Evolutionary conservation across 2,329 filamentous ascomycete genomes (phyloP), one percentile per base, ranked within the genome.

Genomic region (Cladosporium sp.): DNA sequence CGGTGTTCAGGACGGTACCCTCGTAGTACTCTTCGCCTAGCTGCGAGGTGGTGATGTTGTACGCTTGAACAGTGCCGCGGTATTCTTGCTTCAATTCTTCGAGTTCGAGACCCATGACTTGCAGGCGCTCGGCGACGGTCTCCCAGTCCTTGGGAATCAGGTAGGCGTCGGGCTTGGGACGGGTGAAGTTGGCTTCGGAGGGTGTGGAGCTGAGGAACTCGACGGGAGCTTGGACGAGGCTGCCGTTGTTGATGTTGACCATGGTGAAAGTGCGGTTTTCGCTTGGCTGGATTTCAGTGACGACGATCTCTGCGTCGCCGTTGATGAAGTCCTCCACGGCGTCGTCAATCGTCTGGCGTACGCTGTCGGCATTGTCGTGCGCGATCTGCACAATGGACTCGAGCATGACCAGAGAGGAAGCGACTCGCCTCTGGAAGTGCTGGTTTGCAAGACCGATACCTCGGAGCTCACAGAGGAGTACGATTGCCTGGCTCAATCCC

Each of bases 401-500:
- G 1, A 67, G 60, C 63, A 68, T 64, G 22, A 61, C 60, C 9
- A 70, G 43, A 0, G 64, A 66, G n/a, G 59, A 62, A 0, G 62
- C 55, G 0, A 64, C 67, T 5, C 66, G 61, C 6, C 68, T 62
- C 40, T 61, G 58, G 55, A 67, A 69, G 6, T 63, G 55, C 48
- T 69, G 66, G 48, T 62, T 56, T 4, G 68, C 67, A 19, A 70
- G 60, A 0, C 63, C 63, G 17, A 70, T 68, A 3, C 68, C 68
- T 5, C 68, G 58, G 6, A 61, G 64, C 50, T 70, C 67, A 43
- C 64, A 66, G 5, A 70, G 59, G 41, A 69, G 68, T 0, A 64
- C 64, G 1, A 69, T 52, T 12, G 59, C 61, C 47, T 70, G 68
- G 1, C 62, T 64, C 7, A 69, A 55, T 2, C 65, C 68, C 62